Base-by-base conservation (phyloP, 805 yeast species). In the Sugiyamaella lignohabitans region DNA sequence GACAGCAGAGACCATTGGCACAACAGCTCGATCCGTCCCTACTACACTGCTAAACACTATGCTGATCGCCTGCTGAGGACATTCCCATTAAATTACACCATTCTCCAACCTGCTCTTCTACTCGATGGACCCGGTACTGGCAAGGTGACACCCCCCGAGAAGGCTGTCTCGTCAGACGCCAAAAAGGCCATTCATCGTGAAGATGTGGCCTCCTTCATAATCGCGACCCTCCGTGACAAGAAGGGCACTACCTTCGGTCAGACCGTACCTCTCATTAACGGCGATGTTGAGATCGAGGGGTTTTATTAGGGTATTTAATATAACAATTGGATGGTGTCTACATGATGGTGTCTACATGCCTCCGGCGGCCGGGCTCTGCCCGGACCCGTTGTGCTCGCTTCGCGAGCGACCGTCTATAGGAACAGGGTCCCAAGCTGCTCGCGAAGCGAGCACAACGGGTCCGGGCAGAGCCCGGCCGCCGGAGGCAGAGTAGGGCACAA, bases 1-100 rank as follows among this genome's bases (percentile, higher is more conserved):
- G 72, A 71, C n/a, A 69, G 74, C 45, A 68, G 82, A 29, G 71
- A 65, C 3, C 64, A 66, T 46, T 71, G 75, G 70, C 66, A 65
- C 53, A 58, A 62, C 22, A 56, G 68, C 10, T 55, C 70, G 5
- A 55, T 75, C 37, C 60, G 72, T 47, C 60, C 73, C 22, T 80
- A 80, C 62, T 80, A 71, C 53, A 76, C 77, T 48, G 80, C 83
- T 11, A 80, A 80, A 62, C 74, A 74, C 55, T 76, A 77, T 45
- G 83, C 85, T 3, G 86, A 80, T 57, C 59, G 68, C 38, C 67
- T 64, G 39, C 53, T 72, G 44, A 70, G 71, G 47, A 59, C 63
- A 22, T 59, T 70, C 8, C 59, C 63, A 1, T 65, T 74, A 53
- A 75, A 78, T 53, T 80, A 67, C 65, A 79, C 84, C 1, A 77